Base-by-base conservation (phyloP, 805 yeast genomes). In the Lipomyces anomalus region DNA sequence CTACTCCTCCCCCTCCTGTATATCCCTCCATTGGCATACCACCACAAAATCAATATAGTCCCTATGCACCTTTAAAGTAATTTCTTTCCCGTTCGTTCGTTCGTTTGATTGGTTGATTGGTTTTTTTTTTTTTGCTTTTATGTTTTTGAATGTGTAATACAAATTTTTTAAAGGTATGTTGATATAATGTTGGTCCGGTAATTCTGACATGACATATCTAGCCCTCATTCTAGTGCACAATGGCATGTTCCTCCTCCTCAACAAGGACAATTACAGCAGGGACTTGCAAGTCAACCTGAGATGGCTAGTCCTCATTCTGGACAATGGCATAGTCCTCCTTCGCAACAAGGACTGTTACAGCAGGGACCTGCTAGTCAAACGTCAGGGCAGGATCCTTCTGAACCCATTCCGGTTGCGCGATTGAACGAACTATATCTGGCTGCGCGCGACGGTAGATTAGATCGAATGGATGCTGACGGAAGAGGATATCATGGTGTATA, bases 371-470 rank as follows among this genome's bases (percentile, higher is more conserved):
- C 51, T n/a, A 51, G 49, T 24, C 50, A 41, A 24, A 47, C 32
- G 9, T 45, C 38, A 21, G 38, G 44, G 3, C 51, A 52, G 36
- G 71, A 67, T 23, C 62, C 64, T 7, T 49, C 61, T 22, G 72
- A 67, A 45, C 63, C 64, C n/a, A 56, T 61, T 34, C 67, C 67
- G 6, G 64, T 63, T 24, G 65, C 63, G n/a, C 57, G 76, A 47
- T 63, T 77, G 57, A 77, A 78, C 55, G 77, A 75, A 55, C 61
- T 75, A 33, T 71, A 75, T 46, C 57, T 75, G 28, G 79, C 79
- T 43, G 76, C 79, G 7, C 69, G 79, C 47, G 79, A 75, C 50
- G 79, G 78, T 13, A 70, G 75, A 46, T 56, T 76, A 32, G 81
- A 76, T 55, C 64, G 77, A 22, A 61, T 78, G 46, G 81, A 77